phyloP scores from a whole-genome alignment of 805 yeast species.

The Helenozyma baotianmanensis region DNA sequence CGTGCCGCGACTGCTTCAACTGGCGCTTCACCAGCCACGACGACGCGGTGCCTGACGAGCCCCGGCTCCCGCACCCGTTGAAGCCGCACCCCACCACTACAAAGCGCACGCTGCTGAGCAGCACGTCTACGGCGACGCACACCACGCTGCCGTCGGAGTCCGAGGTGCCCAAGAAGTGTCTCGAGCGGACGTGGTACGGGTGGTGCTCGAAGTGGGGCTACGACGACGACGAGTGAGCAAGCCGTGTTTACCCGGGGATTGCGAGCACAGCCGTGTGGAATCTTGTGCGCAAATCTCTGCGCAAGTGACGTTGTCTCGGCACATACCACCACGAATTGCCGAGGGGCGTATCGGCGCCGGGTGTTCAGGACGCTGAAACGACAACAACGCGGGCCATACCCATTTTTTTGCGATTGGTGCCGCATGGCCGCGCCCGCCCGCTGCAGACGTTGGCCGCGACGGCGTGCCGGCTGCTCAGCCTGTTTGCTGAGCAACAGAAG shows the following conservation, averaged over 20 bases:
- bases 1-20: conserved; percentile 85
- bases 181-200: conserved; percentile 65
- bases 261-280: conserved; percentile 9
- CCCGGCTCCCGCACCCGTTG: conserved; percentile 35
- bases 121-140: conserved; percentile 3
- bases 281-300: too few species aligned
- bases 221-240: conserved; percentile 18
- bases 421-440: too few species aligned
- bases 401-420: too few species aligned
- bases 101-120: neutral
- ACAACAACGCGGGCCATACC: too few species aligned
- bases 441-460: too few species aligned
- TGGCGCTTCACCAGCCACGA: conserved; percentile 71
- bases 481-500: too few species aligned
- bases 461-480: too few species aligned
- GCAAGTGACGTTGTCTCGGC: too few species aligned
- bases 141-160: conserved; percentile 4
- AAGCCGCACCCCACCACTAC: conserved; percentile 17
- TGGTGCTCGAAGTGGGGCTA: conserved; percentile 48
- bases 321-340: too few species aligned
- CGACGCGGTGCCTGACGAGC: conserved; percentile 35
- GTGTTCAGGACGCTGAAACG: too few species aligned
- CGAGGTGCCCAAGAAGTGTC: conserved; percentile 42
- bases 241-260: conserved; percentile 1
- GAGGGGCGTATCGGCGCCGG: too few species aligned